Conservation (phyloP, 202 grass and related monocot species). For the Bolboschoenoplectus hybrid region DNA sequence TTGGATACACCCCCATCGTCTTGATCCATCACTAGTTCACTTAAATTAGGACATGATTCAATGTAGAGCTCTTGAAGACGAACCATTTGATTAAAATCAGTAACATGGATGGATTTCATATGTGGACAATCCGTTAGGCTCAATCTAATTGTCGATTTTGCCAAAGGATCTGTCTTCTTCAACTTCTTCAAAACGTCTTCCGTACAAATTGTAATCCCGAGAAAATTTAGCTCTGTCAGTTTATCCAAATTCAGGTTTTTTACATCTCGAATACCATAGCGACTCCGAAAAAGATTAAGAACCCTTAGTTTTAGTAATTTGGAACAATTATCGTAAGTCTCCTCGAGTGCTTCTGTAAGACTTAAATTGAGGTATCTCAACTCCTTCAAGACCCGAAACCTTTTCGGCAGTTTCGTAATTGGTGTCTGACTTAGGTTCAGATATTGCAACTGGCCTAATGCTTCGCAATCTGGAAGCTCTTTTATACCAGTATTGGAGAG, state of each 20-base stretch:
- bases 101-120: slow-evolving; percentile 61
- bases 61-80: slow-evolving; percentile 63
- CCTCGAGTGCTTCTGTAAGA: slow-evolving; percentile 47
- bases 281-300: slow-evolving; percentile 64
- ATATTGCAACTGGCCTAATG: slow-evolving; percentile 48
- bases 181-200: slow-evolving; percentile 64
- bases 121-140: slow-evolving; percentile 54
- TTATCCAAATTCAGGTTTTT: slow-evolving; percentile 56
- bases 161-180: slow-evolving; percentile 59
- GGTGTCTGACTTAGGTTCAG: slow-evolving; percentile 65
- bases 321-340: slow-evolving; percentile 59
- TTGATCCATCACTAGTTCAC: slow-evolving; percentile 44
- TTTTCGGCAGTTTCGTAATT: slow-evolving; percentile 52
- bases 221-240: slow-evolving; percentile 44
- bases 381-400: slow-evolving; percentile 50
- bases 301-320: slow-evolving; percentile 64
- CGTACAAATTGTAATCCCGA: slow-evolving; percentile 70
- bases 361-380: slow-evolving; percentile 65
- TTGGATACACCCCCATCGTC: slow-evolving; percentile 38
- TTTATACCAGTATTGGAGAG: slow-evolving; percentile 72
- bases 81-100: slow-evolving; percentile 57
- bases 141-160: slow-evolving; percentile 57
- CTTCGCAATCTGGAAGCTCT: slow-evolving; percentile 36
- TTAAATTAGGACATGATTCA: slow-evolving; percentile 56
- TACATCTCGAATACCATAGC: slow-evolving; percentile 58